Evolutionary conservation across 129 eudicot genomes (phyloP).

Genomic region (Flaveria bidentis): DNA sequence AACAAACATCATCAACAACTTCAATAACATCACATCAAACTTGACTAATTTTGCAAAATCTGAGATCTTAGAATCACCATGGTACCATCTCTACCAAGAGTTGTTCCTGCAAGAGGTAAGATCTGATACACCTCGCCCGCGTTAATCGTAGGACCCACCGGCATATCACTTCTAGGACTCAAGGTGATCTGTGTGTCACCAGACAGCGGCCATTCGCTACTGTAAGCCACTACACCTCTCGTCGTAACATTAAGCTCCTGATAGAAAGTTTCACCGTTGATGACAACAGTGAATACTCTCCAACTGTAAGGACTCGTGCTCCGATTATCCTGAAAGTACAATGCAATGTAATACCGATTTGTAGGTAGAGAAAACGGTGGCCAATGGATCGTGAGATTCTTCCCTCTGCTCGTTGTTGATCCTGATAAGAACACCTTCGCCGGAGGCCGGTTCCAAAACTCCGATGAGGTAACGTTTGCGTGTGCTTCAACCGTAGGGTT

Average conservation of each 20-base stretch:
- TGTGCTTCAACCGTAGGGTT: conserved; percentile 53
- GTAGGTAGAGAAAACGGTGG: conserved; percentile 65
- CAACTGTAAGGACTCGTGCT: conserved; percentile 69
- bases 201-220: conserved; percentile 68
- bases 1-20: background rate
- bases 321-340: conserved; percentile 83
- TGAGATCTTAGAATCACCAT: conserved; percentile 36
- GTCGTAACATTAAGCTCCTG: conserved; percentile 58
- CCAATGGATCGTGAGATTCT: conserved; percentile 60
- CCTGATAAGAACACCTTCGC: conserved; percentile 53
- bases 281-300: conserved; percentile 63
- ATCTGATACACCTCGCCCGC: conserved; percentile 76
- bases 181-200: conserved; percentile 55
- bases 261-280: conserved; percentile 56
- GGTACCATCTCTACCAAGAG: conserved; percentile 75
- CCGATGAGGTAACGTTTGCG: conserved; percentile 51
- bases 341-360: conserved; percentile 64
- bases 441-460: conserved; percentile 90
- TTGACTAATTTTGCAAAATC: background rate
- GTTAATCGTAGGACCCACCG: conserved; percentile 75
- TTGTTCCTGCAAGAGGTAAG: conserved; percentile 55
- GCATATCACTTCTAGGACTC: conserved; percentile 49
- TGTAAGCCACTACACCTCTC: conserved; percentile 60
- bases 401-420: conserved; percentile 73
- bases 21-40: background rate